Conservation (phyloP, 2,329 filamentous ascomycete genomes). For the Calonectria pseudoturangicola region DNA sequence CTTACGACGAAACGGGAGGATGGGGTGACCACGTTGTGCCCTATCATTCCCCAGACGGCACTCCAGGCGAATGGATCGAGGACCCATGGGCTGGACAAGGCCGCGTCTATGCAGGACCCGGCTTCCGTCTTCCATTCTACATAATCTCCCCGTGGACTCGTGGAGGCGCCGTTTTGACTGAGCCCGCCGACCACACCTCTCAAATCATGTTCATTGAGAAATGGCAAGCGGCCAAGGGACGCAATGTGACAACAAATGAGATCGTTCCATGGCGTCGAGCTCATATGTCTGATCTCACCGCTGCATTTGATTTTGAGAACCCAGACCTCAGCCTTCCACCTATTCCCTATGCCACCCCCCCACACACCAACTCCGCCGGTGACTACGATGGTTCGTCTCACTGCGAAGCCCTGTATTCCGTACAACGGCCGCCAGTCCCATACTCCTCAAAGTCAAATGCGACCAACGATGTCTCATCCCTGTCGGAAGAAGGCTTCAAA, state of each 20-base stretch:
- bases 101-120: constrained; percentile 57
- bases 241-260: constrained; percentile 61
- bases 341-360: constrained; percentile 65
- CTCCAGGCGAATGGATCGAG: constrained; percentile 71
- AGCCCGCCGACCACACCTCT: constrained; percentile 73
- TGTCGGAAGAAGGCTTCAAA: constrained; percentile 74
- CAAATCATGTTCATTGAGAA: constrained; percentile 73
- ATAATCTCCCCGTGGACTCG: constrained; percentile 75
- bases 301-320: constrained; percentile 66
- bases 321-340: constrained; percentile 69
- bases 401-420: constrained; percentile 63
- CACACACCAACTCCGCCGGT: constrained; percentile 64
- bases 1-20: constrained; percentile 69
- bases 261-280: constrained; percentile 57
- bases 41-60: constrained; percentile 68
- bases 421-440: constrained; percentile 66
- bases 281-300: constrained; percentile 60
- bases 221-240: constrained; percentile 62
- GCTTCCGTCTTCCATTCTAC: constrained; percentile 71
- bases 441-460: constrained; percentile 61
- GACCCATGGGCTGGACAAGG: constrained; percentile 64
- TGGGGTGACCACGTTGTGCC: constrained; percentile 74
- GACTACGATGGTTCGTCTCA: constrained; percentile 66
- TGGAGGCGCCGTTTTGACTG: constrained; percentile 71
- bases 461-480: constrained; percentile 61